phyloP scores from a whole-genome alignment of 352 stramenopile species.

The Thalassiosira hispida region DNA sequence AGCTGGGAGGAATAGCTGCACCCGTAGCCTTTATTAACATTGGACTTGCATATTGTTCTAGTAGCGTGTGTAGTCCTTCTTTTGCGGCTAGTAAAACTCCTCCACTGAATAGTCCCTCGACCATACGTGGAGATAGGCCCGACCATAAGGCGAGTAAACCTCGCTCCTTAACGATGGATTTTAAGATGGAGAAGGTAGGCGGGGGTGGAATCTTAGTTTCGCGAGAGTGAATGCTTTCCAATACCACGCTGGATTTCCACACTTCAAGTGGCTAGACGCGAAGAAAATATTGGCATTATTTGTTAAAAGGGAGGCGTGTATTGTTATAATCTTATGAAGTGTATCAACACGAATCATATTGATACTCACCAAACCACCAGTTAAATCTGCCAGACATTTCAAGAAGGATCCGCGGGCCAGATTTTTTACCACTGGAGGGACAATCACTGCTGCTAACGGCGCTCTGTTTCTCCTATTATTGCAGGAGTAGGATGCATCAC shows the following conservation, averaged over 20 bases:
- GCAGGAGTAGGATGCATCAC: too few relatives aligned
- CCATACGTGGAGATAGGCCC: conserved; percentile 35
- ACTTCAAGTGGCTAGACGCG: conserved; percentile 33
- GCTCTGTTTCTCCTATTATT: too few relatives aligned
- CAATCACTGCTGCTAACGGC: conserved; percentile 9
- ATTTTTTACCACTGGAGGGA: conserved; percentile 27
- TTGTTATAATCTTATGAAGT: too few relatives aligned
- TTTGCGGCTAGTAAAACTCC: conserved; percentile 39
- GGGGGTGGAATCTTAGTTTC: conserved; percentile 13
- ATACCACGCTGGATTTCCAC: conserved; percentile 45
- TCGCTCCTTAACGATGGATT: conserved; percentile 19
- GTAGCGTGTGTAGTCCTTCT: conserved; percentile 28
- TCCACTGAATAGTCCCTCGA: conserved; percentile 43
- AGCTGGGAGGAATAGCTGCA: conserved; percentile 3
- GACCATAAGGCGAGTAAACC: conserved; percentile 27
- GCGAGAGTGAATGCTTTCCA: conserved; percentile 21
- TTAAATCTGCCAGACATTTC: conserved; percentile 43
- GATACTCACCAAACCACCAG: conserved; percentile 36
- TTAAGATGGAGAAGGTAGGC: conserved; percentile 14
- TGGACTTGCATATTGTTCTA: conserved; percentile 31
- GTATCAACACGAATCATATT: too few relatives aligned
- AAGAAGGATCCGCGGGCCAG: conserved; percentile 28
- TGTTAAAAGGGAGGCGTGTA: too few relatives aligned
- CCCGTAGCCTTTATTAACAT: conserved; percentile 17
- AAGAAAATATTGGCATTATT: neutral